Percentiles rank a stretch among this genome's conserved stretches.
These are phyloP conservation scores for Lichtheimia ramosa DNA, from an alignment of 371 early-diverging fungal species.

Conservation along the genomic window DNA sequence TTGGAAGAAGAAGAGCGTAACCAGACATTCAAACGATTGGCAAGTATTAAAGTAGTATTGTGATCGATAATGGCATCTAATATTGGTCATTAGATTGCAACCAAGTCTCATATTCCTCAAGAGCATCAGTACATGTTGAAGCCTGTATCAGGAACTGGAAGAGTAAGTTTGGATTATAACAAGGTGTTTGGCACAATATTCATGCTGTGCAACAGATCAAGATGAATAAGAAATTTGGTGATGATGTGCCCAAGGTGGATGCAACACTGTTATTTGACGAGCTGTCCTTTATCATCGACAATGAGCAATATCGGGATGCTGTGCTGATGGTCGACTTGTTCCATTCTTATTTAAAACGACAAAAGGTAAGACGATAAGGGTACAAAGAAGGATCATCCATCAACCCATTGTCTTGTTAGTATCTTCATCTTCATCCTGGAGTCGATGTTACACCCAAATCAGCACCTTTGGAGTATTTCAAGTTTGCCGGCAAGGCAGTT, in stretches of 20 bases:
- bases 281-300: conserved; percentile 86
- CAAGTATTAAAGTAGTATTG: conserved; percentile 14
- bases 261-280: conserved; percentile 86
- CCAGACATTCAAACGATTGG: conserved; percentile 54
- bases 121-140: conserved; percentile 85
- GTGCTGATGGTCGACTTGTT: conserved; percentile 83
- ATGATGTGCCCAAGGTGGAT: conserved; percentile 65
- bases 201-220: conserved; percentile 38
- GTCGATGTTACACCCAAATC: conserved; percentile 71
- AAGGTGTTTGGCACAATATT: conserved; percentile 2
- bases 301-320: conserved; percentile 86
- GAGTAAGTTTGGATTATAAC: conserved; percentile 43
- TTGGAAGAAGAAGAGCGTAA: conserved; percentile 51
- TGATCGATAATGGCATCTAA: background rate
- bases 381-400: background rate
- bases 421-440: conserved; percentile 84
- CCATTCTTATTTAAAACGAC: conserved; percentile 64
- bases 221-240: conserved; percentile 67
- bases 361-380: conserved; percentile 24
- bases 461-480: conserved; percentile 84
- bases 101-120: conserved; percentile 47
- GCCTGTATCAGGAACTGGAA: conserved; percentile 93
- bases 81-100: conserved; percentile 49
- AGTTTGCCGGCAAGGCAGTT: conserved; percentile 80
- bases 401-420: conserved; percentile 40